Conservation (phyloP, 495 filamentous ascomycete species). For the Penicillium lividum region DNA sequence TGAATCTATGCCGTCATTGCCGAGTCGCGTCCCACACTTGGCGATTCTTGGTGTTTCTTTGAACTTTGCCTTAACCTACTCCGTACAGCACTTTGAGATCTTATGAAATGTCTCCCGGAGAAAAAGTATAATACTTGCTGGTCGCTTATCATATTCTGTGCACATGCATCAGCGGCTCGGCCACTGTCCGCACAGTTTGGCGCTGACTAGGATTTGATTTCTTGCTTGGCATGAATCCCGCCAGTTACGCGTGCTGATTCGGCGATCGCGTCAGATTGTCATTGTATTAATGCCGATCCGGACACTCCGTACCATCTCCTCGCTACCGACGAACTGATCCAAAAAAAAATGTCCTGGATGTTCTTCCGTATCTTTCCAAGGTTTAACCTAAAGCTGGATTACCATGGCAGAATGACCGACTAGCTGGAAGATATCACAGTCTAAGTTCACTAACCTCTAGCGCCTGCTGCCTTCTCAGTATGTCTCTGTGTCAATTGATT, state of each 20-base stretch:
- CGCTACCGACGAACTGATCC: slow-evolving; percentile 4
- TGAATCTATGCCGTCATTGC: slow-evolving; percentile 31
- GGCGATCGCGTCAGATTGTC: slow-evolving; percentile 15
- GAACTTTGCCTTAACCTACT: too few relatives aligned
- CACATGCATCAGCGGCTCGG: slow-evolving; percentile 25
- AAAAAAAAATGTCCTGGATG: not conserved
- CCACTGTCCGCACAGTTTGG: slow-evolving; percentile 11
- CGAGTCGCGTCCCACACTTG: slow-evolving; percentile 28
- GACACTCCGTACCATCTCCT: slow-evolving; percentile 2
- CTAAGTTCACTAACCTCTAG: slow-evolving; percentile 4
- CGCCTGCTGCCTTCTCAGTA: not conserved
- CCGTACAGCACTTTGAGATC: not conserved
- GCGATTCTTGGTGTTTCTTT: not conserved
- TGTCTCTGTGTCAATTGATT: too few relatives aligned
- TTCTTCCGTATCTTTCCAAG: slow-evolving; percentile 1
- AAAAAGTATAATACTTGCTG: not conserved
- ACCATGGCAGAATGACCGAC: slow-evolving; percentile 1
- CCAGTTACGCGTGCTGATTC: slow-evolving; percentile 19
- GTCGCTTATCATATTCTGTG: not conserved
- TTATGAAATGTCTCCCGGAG: not conserved
- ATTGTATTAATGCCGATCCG: slow-evolving; percentile 25
- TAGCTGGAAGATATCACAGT: slow-evolving; percentile 4
- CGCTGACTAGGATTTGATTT: slow-evolving; percentile 10
- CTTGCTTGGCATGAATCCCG: slow-evolving; percentile 20
- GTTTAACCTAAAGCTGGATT: slow-evolving; percentile 9